These are phyloP conservation scores for Skeletonema potamos DNA, from an alignment of 108 stramenopile species.

Conservation along the genomic window DNA sequence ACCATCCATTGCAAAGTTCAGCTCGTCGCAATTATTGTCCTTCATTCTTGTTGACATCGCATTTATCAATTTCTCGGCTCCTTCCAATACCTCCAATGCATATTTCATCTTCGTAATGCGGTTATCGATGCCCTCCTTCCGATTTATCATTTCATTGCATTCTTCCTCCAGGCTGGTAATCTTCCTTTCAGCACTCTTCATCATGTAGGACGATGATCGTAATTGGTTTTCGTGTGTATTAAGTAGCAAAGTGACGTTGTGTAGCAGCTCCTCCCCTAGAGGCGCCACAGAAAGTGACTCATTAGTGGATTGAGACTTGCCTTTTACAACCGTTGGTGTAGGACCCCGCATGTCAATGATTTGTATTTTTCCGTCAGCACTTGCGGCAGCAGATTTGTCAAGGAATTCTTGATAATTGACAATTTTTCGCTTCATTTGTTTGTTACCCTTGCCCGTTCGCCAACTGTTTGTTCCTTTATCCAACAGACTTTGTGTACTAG, in stretches of 20 bases:
- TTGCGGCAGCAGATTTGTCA: conserved; percentile 1
- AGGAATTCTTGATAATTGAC: conserved; percentile 70
- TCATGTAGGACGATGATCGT: conserved; percentile 63
- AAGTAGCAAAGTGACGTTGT: conserved; percentile 78
- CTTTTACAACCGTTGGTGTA: neutral
- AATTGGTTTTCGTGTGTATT: conserved; percentile 79
- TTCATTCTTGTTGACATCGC: conserved; percentile 7
- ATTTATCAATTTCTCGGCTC: conserved; percentile 44
- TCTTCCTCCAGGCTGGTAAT: conserved; percentile 57
- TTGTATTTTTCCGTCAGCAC: conserved; percentile 31
- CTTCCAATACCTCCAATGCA: conserved; percentile 45
- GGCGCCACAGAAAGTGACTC: conserved; percentile 18
- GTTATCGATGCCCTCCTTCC: conserved; percentile 20
- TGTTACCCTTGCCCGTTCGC: conserved; percentile 21
- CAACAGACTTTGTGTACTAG: conserved; percentile 60
- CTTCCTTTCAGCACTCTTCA: conserved; percentile 50
- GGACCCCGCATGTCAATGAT: conserved; percentile 87
- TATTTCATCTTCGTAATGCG: conserved; percentile 55
- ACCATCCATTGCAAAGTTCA: conserved; percentile 30
- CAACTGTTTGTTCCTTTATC: conserved; percentile 51
- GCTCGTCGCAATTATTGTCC: neutral
- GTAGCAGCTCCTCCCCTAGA: conserved; percentile 83
- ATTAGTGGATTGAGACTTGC: neutral
- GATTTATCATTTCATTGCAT: conserved; percentile 43
- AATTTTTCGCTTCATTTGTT: conserved; percentile 52